Conservation (phyloP, 495 filamentous ascomycete species). For the Jackrogersella minutella region DNA sequence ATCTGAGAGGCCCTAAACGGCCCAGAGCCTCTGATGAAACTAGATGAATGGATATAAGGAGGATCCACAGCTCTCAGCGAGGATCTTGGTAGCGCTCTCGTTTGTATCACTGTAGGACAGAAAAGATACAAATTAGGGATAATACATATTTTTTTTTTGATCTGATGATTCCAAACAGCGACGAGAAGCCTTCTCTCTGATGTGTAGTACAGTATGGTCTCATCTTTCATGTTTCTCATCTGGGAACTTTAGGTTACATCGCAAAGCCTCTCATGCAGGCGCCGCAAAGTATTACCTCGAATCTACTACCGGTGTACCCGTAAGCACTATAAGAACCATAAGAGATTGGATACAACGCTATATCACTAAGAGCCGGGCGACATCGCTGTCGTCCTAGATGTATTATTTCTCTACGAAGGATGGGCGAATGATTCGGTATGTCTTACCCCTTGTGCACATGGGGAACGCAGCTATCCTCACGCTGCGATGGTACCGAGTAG, state of each 20-base stretch:
- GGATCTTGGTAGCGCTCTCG: conserved; percentile 17
- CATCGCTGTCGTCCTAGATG: neutral
- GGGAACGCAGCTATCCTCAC: neutral
- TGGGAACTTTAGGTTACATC: conserved; percentile 2
- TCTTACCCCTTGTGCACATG: neutral
- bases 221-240: neutral
- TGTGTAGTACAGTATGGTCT: neutral
- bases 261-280: conserved; percentile 15
- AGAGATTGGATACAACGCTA: conserved; percentile 26
- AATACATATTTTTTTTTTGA: conserved; percentile 36
- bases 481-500: neutral
- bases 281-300: conserved; percentile 13
- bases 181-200: neutral
- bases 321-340: conserved; percentile 23
- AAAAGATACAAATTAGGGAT: conserved; percentile 31
- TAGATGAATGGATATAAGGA: conserved; percentile 33
- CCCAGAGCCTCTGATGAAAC: conserved; percentile 25
- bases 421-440: neutral
- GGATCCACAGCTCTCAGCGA: conserved; percentile 19
- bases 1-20: conserved; percentile 21
- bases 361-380: neutral
- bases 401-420: neutral
- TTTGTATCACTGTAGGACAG: conserved; percentile 35
- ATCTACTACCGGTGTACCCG: neutral
- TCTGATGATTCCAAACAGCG: conserved; percentile 12